A percentile compares a stretch with the other conserved stretches of the same genome.
phyloP scores from a whole-genome alignment of 371 early-diverging fungal species.

The Massospora cicadina region DNA sequence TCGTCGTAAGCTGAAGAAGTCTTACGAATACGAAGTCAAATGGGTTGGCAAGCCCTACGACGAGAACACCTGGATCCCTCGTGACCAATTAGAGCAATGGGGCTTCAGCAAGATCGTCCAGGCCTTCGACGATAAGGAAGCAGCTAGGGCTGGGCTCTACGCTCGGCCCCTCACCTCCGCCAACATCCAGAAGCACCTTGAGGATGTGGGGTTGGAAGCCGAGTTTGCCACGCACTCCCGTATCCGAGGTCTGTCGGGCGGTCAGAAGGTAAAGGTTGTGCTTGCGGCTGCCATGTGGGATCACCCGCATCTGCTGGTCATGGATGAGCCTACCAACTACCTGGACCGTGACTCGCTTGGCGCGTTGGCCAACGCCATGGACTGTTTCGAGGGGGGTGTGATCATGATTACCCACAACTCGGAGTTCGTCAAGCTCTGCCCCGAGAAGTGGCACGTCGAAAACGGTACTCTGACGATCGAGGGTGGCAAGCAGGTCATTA shows the following conservation, averaged over 20 bases:
- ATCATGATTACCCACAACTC: constrained; percentile 61
- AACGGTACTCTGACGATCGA: constrained; percentile 28
- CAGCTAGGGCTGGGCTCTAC: constrained; percentile 38
- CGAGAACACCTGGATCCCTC: constrained; percentile 51
- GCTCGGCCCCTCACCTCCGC: constrained; percentile 39
- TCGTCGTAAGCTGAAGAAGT: constrained; percentile 49
- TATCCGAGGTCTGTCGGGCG: constrained; percentile 74
- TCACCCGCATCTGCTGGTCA: constrained; percentile 69
- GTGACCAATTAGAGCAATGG: constrained; percentile 44
- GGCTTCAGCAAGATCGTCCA: constrained; percentile 48
- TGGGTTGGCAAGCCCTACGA: constrained; percentile 37
- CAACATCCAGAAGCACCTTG: constrained; percentile 49
- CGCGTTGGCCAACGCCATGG: constrained; percentile 43
- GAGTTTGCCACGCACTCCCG: constrained; percentile 65
- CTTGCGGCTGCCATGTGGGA: constrained; percentile 73
- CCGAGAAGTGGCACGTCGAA: constrained; percentile 58
- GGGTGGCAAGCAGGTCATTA: constrained; percentile 18
- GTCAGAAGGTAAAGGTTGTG: constrained; percentile 82
- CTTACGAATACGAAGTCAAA: constrained; percentile 44
- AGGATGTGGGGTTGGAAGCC: constrained; percentile 44
- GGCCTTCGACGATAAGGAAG: constrained; percentile 41
- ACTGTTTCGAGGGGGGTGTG: constrained; percentile 53
- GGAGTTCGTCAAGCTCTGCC: constrained; percentile 49
- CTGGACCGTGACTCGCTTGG: constrained; percentile 60
- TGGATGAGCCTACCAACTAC: constrained; percentile 82